Percentiles rank a stretch among this genome's conserved stretches.
Conservation (phyloP, 495 filamentous ascomycete genomes). For the Penicillium taxi region DNA sequence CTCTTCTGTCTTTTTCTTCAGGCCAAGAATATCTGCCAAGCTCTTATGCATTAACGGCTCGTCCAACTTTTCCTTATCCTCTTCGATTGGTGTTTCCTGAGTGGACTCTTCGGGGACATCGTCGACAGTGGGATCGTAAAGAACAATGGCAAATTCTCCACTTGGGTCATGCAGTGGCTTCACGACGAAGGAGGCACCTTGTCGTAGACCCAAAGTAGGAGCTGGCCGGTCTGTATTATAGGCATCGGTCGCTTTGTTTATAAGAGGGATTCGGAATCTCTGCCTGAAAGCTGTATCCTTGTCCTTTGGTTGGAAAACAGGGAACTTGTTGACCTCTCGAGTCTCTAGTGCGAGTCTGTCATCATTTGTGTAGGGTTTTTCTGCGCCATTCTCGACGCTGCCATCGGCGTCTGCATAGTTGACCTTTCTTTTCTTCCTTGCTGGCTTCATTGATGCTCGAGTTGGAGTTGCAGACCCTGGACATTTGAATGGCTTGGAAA, state of each 20-base stretch:
- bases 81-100: conserved; percentile 44
- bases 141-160: conserved; percentile 92
- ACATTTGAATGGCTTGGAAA: conserved; percentile 87
- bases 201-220: conserved; percentile 78
- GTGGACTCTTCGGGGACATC: conserved; percentile 57
- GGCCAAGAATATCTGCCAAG: conserved; percentile 88
- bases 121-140: conserved; percentile 93
- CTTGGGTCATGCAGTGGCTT: conserved; percentile 91
- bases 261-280: conserved; percentile 76
- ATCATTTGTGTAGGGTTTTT: conserved; percentile 82
- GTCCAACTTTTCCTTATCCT: conserved; percentile 53
- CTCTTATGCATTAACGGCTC: conserved; percentile 85
- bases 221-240: conserved; percentile 76
- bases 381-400: conserved; percentile 51
- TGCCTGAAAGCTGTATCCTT: conserved; percentile 73
- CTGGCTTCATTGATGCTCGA: conserved; percentile 70
- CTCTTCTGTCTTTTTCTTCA: conserved; percentile 79
- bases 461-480: conserved; percentile 69
- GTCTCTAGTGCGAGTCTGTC: conserved; percentile 81
- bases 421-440: conserved; percentile 80
- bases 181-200: conserved; percentile 76
- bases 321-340: conserved; percentile 81
- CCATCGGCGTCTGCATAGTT: conserved; percentile 82
- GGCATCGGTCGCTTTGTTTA: conserved; percentile 62
- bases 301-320: conserved; percentile 83